phyloP scores from a whole-genome alignment of 1,139 yeast species.

The Yarrowia galli region DNA sequence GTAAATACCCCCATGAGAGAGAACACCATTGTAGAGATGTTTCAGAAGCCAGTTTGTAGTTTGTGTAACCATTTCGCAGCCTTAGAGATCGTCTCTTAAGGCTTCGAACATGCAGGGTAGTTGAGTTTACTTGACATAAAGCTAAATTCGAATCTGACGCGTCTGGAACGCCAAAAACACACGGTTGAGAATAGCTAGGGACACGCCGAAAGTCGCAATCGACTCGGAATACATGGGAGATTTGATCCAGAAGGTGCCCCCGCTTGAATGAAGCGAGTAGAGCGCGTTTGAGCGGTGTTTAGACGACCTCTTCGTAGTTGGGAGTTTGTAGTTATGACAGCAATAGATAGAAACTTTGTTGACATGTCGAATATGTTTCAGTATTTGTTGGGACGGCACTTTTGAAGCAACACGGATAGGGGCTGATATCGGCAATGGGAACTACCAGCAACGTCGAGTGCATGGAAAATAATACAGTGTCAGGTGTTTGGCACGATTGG shows the following conservation, averaged over 20 bases:
- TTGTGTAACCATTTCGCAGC: not conserved
- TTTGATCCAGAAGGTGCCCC: not conserved
- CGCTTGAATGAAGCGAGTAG: not conserved
- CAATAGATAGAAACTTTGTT: not conserved
- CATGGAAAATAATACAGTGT: too few relatives aligned
- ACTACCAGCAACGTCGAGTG: too few relatives aligned
- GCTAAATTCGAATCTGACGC: not conserved
- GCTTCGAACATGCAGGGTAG: too few relatives aligned
- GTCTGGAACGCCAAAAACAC: not conserved
- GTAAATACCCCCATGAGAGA: constrained; percentile 9
- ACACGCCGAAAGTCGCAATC: not conserved
- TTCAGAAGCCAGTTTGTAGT: too few relatives aligned
- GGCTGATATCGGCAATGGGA: too few relatives aligned
- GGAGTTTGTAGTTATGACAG: not conserved
- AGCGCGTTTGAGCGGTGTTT: not conserved
- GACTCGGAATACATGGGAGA: not conserved
- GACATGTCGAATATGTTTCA: too few relatives aligned
- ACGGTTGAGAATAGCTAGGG: not conserved
- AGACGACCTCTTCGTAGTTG: not conserved
- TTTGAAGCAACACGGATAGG: too few relatives aligned
- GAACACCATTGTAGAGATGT: too few relatives aligned
- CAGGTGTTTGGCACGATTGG: too few relatives aligned
- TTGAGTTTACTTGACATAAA: too few relatives aligned
- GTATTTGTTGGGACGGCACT: too few relatives aligned
- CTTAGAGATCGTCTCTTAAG: not conserved